Evolutionary conservation across 1,284 basidiomycete genomes (phyloP).

Genomic region (Tremellales sp.): DNA sequence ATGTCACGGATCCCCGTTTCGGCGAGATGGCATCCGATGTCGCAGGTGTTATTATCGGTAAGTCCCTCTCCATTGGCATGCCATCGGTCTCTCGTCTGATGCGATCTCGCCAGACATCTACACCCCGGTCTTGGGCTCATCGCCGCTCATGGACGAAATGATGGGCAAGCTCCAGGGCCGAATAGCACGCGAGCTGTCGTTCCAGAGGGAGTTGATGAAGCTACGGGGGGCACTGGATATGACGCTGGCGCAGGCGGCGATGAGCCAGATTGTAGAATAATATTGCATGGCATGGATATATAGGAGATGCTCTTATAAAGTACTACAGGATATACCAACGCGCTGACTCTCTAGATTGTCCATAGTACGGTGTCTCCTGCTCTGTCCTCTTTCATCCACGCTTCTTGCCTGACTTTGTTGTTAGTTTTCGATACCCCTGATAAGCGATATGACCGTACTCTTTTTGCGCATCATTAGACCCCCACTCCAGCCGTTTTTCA

Average conservation of each 20-base stretch:
- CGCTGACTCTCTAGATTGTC: too few species aligned
- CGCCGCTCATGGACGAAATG: conserved; percentile 83
- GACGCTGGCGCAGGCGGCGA: conserved; percentile 62
- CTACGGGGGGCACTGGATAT: conserved; percentile 88
- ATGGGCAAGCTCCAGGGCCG: conserved; percentile 80
- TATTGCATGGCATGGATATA: too few species aligned
- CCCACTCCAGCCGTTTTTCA: too few species aligned
- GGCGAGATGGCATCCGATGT: conserved; percentile 83
- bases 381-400: too few species aligned
- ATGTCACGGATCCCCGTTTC: conserved; percentile 86
- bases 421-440: too few species aligned
- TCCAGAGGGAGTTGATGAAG: conserved; percentile 82
- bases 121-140: conserved; percentile 82
- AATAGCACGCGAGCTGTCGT: conserved; percentile 77
- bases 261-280: background rate
- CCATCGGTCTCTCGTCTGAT: background rate
- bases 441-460: too few species aligned
- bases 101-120: conserved; percentile 70
- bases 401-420: too few species aligned
- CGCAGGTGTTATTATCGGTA: conserved; percentile 76
- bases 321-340: too few species aligned
- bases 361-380: too few species aligned
- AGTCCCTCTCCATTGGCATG: conserved; percentile 33
- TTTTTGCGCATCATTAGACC: too few species aligned
- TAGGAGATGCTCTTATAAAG: too few species aligned